These are phyloP conservation scores for Phascolomyces articulosus DNA, from an alignment of 371 early-diverging fungal genomes.

Conservation along the genomic window DNA sequence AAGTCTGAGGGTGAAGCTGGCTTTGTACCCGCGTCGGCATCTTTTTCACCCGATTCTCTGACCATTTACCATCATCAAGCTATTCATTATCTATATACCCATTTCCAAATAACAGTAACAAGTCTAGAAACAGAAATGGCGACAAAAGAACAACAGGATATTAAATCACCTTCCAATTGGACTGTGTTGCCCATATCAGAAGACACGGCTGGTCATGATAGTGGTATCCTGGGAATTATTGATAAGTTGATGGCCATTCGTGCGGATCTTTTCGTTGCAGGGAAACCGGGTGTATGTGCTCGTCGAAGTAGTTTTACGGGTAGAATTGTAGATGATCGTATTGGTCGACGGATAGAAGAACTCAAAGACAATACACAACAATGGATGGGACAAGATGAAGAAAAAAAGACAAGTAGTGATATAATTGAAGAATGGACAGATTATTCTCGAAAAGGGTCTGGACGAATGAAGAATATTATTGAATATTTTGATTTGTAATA, in stretches of 20 bases:
- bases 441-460: neutral
- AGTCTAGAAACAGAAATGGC: slow-evolving; percentile 16
- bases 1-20: neutral
- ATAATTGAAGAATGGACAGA: slow-evolving; percentile 8
- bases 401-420: too few relatives aligned
- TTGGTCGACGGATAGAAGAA: slow-evolving; percentile 9
- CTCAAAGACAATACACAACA: neutral
- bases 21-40: slow-evolving; percentile 22
- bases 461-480: slow-evolving; percentile 22
- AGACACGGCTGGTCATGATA: slow-evolving; percentile 14
- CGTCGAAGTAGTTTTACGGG: slow-evolving; percentile 33
- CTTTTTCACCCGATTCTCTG: slow-evolving; percentile 21
- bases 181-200: slow-evolving; percentile 25
- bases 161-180: slow-evolving; percentile 28
- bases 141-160: neutral
- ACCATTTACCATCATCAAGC: slow-evolving; percentile 31
- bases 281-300: slow-evolving; percentile 32
- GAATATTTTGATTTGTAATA: slow-evolving; percentile 20
- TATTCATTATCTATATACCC: slow-evolving; percentile 29
- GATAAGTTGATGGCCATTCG: slow-evolving; percentile 40
- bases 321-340: slow-evolving; percentile 33
- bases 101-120: slow-evolving; percentile 25
- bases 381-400: neutral
- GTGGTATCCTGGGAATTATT: slow-evolving; percentile 32
- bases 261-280: slow-evolving; percentile 33